Evolutionary conservation across 306 rosid species (phyloP), one percentile per base, ranked within the genome.

Genomic region (Fagus crenata): DNA sequence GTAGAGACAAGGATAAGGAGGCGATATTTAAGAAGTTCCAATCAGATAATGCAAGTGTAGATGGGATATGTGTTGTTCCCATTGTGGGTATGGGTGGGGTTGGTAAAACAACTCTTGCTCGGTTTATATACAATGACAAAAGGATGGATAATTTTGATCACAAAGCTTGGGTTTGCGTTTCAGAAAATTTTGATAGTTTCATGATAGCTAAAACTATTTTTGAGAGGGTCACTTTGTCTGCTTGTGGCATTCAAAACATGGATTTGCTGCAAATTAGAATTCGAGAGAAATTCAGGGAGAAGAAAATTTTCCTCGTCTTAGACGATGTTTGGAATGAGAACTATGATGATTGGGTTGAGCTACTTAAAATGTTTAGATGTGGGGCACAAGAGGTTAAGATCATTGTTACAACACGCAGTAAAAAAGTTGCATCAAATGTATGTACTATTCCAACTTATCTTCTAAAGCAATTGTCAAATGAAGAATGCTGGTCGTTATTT

Each of bases 291-390:
- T 53, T 80, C 42, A 35, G 12, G 5, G 39, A 55, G 0, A 80
- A 67, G 41, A 67, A 49, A 41, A 53, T 28, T 49, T 2, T 79
- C 6, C 1, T 77, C 0, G 75, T 79, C 35, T 41, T 79, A 1
- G 83, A 80, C 40, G 83, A 80, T 41, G 51, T 79, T 53, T 79
- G 82, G 78, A 53, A 54, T 0, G 77, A 64, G 35, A 18, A 73
- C 4, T 46, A 15, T 1, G 60, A 28, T 5, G 82, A 72, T 11
- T 80, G 83, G 83, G 53, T 67, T 7, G 28, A 73, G 17, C 28
- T 80, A 0, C 43, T 13, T 18, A 77, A 73, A 53, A 8, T 73
- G 28, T 67, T 80, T 31, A 54, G 22, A 37, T 65, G 15, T 3
- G 78, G 53, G 2, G 49, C 69, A 33, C 54, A 67, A n/a, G 83